These are phyloP conservation scores for Rhizopus delemar DNA, from an alignment of 371 early-diverging fungal genomes.

Conservation along the genomic window DNA sequence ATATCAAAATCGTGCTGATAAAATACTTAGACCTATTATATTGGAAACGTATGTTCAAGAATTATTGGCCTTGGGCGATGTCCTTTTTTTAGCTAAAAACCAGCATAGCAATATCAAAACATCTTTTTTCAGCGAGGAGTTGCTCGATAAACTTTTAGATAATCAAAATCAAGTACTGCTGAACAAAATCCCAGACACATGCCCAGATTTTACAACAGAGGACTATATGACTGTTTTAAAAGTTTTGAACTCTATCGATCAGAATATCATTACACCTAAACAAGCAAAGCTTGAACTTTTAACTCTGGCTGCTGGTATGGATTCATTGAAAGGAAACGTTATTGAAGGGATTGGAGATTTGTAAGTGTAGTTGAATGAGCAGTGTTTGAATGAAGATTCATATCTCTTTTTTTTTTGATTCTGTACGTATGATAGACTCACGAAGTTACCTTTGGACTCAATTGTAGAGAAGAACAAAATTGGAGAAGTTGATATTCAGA, in stretches of 20 bases:
- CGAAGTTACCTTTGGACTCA: slow-evolving; percentile 19
- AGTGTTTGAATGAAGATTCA: slow-evolving; percentile 15
- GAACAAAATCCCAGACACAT: slow-evolving; percentile 10
- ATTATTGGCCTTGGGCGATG: slow-evolving; percentile 20
- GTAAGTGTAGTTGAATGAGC: slow-evolving; percentile 22
- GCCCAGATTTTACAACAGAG: slow-evolving; percentile 13
- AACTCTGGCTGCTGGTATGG: slow-evolving; percentile 16
- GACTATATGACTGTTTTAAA: slow-evolving; percentile 13
- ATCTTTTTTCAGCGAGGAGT: slow-evolving; percentile 16
- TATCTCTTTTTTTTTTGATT: slow-evolving; percentile 14
- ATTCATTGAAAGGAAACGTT: slow-evolving; percentile 14
- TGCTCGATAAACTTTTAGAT: slow-evolving; percentile 11
- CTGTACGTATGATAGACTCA: slow-evolving; percentile 18
- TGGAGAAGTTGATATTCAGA: slow-evolving; percentile 29
- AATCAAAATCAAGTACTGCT: slow-evolving; percentile 1
- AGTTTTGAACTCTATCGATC: slow-evolving; percentile 9
- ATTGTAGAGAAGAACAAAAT: slow-evolving; percentile 22
- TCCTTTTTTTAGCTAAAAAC: slow-evolving; percentile 16
- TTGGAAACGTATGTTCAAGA: slow-evolving; percentile 18
- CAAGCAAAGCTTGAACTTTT: slow-evolving; percentile 14
- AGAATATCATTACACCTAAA: slow-evolving; percentile 11
- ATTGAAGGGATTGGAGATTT: slow-evolving; percentile 21
- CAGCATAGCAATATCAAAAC: slow-evolving; percentile 15
- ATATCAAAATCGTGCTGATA: slow-evolving; percentile 13
- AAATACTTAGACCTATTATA: slow-evolving; percentile 8